Evolutionary conservation across 23 red algal genomes (phyloP).

Genomic region (Gracilariopsis chorda): DNA sequence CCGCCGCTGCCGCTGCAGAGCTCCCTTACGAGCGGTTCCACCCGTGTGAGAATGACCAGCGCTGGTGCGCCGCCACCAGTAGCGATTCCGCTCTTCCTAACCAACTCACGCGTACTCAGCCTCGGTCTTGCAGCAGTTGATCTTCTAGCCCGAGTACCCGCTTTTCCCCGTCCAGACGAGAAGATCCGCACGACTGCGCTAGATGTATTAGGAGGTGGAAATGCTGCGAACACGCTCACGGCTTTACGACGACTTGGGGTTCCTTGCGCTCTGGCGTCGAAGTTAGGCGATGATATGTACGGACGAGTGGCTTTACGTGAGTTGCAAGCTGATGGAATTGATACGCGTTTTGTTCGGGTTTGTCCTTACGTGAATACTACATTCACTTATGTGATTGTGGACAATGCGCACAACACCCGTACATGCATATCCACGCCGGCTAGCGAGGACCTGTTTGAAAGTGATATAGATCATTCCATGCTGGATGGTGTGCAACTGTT

Average conservation of each 20-base stretch:
- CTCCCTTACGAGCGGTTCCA: neutral
- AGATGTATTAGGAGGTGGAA: constrained; percentile 78
- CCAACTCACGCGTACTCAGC: constrained; percentile 63
- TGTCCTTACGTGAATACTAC: constrained; percentile 40
- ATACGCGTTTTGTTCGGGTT: constrained; percentile 42
- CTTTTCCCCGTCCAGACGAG: constrained; percentile 74
- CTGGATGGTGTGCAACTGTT: constrained; percentile 63
- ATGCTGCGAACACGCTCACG: constrained; percentile 84
- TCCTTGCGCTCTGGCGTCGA: constrained; percentile 30
- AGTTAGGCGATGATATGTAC: constrained; percentile 77
- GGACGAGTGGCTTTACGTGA: constrained; percentile 51
- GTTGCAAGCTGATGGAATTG: constrained; percentile 80
- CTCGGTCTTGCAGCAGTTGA: constrained; percentile 82
- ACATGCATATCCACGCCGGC: constrained; percentile 91
- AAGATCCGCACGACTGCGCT: constrained; percentile 76
- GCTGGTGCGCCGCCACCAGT: neutral
- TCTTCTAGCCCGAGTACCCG: constrained; percentile 51
- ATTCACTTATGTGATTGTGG: constrained; percentile 95
- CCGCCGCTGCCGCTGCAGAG: neutral
- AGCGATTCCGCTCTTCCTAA: constrained; percentile 4
- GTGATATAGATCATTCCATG: constrained; percentile 43
- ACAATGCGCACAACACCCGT: constrained; percentile 58
- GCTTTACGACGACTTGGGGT: constrained; percentile 76
- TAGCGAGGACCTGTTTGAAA: constrained; percentile 37
- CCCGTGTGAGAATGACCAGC: neutral